Percentiles rank a stretch among this genome's conserved stretches.
Evolutionary conservation across 768 basidiomycete species (phyloP).

Genomic region (Podaxis sp.): DNA sequence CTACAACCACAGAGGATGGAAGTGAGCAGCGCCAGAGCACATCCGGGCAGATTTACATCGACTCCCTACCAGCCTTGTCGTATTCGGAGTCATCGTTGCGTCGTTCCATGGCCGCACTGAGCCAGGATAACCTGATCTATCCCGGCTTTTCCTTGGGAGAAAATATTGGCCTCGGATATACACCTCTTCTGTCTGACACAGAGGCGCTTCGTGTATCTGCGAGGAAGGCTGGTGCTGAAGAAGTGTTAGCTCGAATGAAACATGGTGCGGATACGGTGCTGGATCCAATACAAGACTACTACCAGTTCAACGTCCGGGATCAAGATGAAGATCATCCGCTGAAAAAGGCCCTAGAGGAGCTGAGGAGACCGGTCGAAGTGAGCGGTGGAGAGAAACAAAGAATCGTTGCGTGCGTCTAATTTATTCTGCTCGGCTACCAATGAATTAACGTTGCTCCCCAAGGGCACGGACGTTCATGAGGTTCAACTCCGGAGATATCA

Average conservation of each 20-base stretch:
- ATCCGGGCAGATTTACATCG: slow-evolving; percentile 42
- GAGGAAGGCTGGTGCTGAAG: slow-evolving; percentile 38
- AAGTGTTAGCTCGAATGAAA: slow-evolving; percentile 38
- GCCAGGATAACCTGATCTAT: slow-evolving; percentile 49
- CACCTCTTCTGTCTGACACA: slow-evolving; percentile 18
- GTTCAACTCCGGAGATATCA: slow-evolving; percentile 36
- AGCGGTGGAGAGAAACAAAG: slow-evolving; percentile 51
- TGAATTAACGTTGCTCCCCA: neutral
- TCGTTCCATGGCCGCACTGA: slow-evolving; percentile 43
- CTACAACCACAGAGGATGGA: too few relatives aligned
- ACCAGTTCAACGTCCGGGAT: slow-evolving; percentile 27
- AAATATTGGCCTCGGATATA: slow-evolving; percentile 37
- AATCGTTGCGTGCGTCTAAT: slow-evolving; percentile 43
- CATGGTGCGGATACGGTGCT: slow-evolving; percentile 40
- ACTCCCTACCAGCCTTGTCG: slow-evolving; percentile 35
- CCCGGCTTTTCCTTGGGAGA: slow-evolving; percentile 42
- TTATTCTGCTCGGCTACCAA: neutral
- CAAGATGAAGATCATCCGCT: slow-evolving; percentile 31
- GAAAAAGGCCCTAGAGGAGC: slow-evolving; percentile 22
- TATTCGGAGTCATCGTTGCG: slow-evolving; percentile 43
- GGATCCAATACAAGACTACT: slow-evolving; percentile 28
- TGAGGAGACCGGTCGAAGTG: slow-evolving; percentile 30
- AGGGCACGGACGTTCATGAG: slow-evolving; percentile 50
- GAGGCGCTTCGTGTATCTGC: slow-evolving; percentile 33
- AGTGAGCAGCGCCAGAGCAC: slow-evolving; percentile 12